Evolutionary conservation across 768 basidiomycete genomes (phyloP).

Genomic region (Asterophora parasitica): DNA sequence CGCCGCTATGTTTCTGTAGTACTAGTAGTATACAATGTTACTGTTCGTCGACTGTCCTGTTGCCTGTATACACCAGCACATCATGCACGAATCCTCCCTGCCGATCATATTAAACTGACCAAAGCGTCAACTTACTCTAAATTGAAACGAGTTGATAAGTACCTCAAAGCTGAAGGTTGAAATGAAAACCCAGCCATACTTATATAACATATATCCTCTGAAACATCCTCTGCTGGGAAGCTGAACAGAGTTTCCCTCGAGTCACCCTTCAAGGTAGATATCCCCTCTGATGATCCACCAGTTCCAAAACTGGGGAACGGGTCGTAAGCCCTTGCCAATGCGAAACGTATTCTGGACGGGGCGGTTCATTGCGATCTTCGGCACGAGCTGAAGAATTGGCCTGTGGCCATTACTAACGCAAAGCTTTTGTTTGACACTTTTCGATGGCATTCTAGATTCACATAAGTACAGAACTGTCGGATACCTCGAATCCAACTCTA

Average conservation of each 20-base stretch:
- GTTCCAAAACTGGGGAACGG: conserved; percentile 14
- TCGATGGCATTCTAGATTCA: neutral
- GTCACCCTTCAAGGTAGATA: conserved; percentile 6
- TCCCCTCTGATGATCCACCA: neutral
- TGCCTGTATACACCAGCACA: too few relatives aligned
- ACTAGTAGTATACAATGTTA: too few relatives aligned
- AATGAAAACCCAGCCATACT: conserved; percentile 8
- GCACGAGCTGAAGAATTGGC: conserved; percentile 4
- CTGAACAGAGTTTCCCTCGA: conserved; percentile 8
- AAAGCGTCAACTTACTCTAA: too few relatives aligned
- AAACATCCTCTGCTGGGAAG: conserved; percentile 6
- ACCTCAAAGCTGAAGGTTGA: conserved; percentile 10
- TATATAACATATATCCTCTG: too few relatives aligned
- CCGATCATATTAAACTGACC: too few relatives aligned
- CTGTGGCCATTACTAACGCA: neutral
- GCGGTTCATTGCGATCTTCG: neutral
- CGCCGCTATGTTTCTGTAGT: too few relatives aligned
- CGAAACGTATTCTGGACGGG: neutral
- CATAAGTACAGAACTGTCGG: neutral
- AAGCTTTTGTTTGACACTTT: neutral
- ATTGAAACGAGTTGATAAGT: too few relatives aligned
- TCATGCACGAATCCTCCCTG: too few relatives aligned
- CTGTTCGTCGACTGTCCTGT: too few relatives aligned
- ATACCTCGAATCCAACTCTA: neutral
- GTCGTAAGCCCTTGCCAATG: too few relatives aligned